These are phyloP conservation scores for Ophiosphaerella korrae DNA, from an alignment of 2,329 filamentous ascomycete genomes.

Conservation along the genomic window DNA sequence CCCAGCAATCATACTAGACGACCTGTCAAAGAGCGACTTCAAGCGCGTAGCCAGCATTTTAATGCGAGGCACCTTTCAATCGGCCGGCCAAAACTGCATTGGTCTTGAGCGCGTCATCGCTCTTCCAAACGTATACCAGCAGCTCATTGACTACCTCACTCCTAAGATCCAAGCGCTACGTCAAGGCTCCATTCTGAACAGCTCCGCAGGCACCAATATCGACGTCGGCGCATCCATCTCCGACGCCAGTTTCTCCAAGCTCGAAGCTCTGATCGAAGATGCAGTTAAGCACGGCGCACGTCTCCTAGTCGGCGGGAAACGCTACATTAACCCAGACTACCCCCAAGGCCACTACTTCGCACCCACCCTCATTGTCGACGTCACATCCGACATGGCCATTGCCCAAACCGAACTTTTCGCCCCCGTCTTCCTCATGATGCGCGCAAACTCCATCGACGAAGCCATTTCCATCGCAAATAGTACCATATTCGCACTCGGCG, in stretches of 20 bases:
- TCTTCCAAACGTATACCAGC: conserved; percentile 74
- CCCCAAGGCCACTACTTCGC: conserved; percentile 87
- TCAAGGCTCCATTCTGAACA: conserved; percentile 70
- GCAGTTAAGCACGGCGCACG: conserved; percentile 80
- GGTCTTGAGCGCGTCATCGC: conserved; percentile 93
- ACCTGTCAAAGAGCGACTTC: conserved; percentile 67
- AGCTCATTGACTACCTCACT: conserved; percentile 71
- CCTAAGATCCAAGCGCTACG: conserved; percentile 76
- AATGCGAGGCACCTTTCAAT: conserved; percentile 92
- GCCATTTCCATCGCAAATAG: conserved; percentile 82
- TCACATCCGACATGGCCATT: conserved; percentile 83
- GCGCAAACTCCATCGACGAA: conserved; percentile 66
- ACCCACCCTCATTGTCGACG: conserved; percentile 89
- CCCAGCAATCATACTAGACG: conserved; percentile 86
- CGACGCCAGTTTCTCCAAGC: conserved; percentile 70
- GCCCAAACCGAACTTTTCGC: conserved; percentile 92
- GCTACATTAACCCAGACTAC: conserved; percentile 72
- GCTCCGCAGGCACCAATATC: conserved; percentile 52
- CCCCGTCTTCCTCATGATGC: conserved; percentile 86
- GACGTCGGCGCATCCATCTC: conserved; percentile 94
- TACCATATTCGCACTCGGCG: conserved; percentile 83
- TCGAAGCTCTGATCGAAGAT: conserved; percentile 77
- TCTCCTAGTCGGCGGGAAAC: conserved; percentile 78
- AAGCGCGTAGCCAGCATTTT: conserved; percentile 78
- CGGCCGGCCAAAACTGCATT: conserved; percentile 95